phyloP scores from a whole-genome alignment of 257 asterid genomes.

The Nicotiana benthamiana region DNA sequence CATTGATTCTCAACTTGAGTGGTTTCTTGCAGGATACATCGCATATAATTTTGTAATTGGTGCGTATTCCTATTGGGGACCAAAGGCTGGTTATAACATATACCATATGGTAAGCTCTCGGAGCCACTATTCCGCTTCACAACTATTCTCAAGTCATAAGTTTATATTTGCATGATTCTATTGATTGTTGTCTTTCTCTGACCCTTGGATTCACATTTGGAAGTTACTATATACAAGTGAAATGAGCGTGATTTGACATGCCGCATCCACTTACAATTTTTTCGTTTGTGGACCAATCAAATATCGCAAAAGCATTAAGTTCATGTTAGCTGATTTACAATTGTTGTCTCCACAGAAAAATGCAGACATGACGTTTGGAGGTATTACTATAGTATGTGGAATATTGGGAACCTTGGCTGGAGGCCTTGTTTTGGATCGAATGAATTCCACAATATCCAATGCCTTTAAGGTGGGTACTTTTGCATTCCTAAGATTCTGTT shows the following conservation, averaged over 20 bases:
- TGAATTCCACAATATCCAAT: slow-evolving; percentile 68
- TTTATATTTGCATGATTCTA: background rate
- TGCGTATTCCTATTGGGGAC: slow-evolving; percentile 99
- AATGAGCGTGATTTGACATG: background rate
- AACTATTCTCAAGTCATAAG: background rate
- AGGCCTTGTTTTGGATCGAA: slow-evolving; percentile 62
- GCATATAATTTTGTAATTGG: slow-evolving; percentile 97
- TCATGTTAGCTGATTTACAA: background rate
- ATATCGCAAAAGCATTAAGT: background rate
- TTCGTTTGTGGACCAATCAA: background rate
- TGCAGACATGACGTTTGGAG: slow-evolving; percentile 90
- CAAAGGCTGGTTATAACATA: slow-evolving; percentile 91
- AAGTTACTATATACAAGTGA: background rate
- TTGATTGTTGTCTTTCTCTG: background rate
- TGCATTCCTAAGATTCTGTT: background rate
- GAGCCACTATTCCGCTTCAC: background rate
- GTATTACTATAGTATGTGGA: slow-evolving; percentile 72
- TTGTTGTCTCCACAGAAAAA: slow-evolving; percentile 39
- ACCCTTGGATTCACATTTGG: background rate
- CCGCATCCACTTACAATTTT: background rate
- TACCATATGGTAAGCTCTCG: slow-evolving; percentile 71
- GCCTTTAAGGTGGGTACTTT: slow-evolving; percentile 69
- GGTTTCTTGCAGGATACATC: slow-evolving; percentile 59
- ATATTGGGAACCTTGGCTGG: slow-evolving; percentile 90
- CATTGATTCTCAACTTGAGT: background rate